Evolutionary conservation across 2,329 filamentous ascomycete species (phyloP).

Genomic region (Fusarium sp.): DNA sequence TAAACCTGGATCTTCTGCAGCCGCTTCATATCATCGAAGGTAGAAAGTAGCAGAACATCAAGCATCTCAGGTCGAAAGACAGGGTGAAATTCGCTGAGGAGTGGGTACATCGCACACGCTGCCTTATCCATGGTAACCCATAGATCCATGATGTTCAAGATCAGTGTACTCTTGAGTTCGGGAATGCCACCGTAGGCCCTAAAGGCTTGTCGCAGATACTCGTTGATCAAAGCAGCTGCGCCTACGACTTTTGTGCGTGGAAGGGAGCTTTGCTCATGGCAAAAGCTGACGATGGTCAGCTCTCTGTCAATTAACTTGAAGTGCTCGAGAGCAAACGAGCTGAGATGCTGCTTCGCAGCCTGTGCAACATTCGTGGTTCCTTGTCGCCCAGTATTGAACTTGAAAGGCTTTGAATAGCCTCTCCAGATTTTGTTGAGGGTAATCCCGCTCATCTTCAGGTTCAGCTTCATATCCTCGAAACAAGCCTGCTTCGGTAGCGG

Average conservation of each 20-base stretch:
- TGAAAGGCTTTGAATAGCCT: conserved; percentile 16
- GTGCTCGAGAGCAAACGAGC: conserved; percentile 17
- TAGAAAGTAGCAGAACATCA: conserved; percentile 28
- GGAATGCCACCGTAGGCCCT: conserved; percentile 21
- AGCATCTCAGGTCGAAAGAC: conserved; percentile 37
- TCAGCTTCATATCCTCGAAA: conserved; percentile 21
- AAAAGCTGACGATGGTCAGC: not conserved
- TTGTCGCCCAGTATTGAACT: not conserved
- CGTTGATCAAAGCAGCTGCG: not conserved
- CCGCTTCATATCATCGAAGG: conserved; percentile 28
- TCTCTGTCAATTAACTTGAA: conserved; percentile 27
- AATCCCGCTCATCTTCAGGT: conserved; percentile 27
- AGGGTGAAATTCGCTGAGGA: conserved; percentile 33
- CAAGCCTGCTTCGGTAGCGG: conserved; percentile 30
- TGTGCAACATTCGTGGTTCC: conserved; percentile 18
- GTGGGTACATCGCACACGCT: conserved; percentile 31
- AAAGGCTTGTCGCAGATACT: conserved; percentile 17
- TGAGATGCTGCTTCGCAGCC: conserved; percentile 33
- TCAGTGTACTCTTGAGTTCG: conserved; percentile 34
- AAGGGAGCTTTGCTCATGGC: not conserved
- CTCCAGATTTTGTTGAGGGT: conserved; percentile 16
- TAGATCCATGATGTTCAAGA: conserved; percentile 38
- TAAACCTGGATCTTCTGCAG: conserved; percentile 35
- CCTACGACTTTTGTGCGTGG: not conserved
- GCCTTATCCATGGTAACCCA: conserved; percentile 36